These are phyloP conservation scores for Saturnispora ahearnii DNA, from an alignment of 805 yeast species.

Conservation along the genomic window DNA sequence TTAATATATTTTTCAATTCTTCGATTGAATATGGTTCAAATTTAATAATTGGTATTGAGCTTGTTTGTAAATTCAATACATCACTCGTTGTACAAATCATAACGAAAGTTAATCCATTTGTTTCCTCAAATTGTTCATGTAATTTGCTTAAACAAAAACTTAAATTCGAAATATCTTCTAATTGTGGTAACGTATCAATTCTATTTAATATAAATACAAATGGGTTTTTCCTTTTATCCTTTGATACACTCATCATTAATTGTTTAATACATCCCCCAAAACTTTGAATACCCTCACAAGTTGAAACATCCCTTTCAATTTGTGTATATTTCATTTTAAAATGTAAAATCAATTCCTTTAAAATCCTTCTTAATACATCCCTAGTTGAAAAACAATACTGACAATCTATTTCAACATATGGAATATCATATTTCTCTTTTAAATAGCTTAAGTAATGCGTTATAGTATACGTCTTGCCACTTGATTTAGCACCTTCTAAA, in stretches of 20 bases:
- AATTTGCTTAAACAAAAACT: conserved; percentile 33
- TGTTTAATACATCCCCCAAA: conserved; percentile 35
- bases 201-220: conserved; percentile 40
- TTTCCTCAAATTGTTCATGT: conserved; percentile 32
- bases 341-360: conserved; percentile 16
- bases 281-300: conserved; percentile 34
- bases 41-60: conserved; percentile 32
- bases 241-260: conserved; percentile 15
- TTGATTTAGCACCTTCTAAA: conserved; percentile 40
- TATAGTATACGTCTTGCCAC: conserved; percentile 39
- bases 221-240: conserved; percentile 17
- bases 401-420: conserved; percentile 31
- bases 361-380: conserved; percentile 34
- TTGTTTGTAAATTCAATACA: conserved; percentile 30
- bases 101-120: conserved; percentile 28
- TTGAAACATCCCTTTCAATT: conserved; percentile 4
- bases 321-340: conserved; percentile 7
- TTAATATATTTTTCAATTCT: conserved; percentile 32
- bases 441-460: conserved; percentile 25
- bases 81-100: conserved; percentile 35
- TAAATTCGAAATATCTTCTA: conserved; percentile 29
- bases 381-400: conserved; percentile 36
- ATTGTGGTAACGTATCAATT: conserved; percentile 33
- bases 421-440: conserved; percentile 13
- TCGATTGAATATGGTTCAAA: conserved; percentile 32